These are phyloP conservation scores for Fusarium longipes DNA, from an alignment of 2,329 filamentous ascomycete species.

Conservation along the genomic window DNA sequence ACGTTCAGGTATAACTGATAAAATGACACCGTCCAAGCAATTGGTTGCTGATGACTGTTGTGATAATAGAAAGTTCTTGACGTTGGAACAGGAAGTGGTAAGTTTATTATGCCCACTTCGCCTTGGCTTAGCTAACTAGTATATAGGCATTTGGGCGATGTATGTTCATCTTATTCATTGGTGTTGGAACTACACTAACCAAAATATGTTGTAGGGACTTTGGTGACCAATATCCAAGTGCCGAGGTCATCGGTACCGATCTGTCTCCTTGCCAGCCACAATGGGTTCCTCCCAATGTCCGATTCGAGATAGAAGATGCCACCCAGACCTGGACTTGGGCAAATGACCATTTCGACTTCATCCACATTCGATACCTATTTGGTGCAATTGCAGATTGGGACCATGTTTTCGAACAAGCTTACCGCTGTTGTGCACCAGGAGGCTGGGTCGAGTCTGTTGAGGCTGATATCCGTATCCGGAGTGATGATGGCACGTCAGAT, in stretches of 20 bases:
- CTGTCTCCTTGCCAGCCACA: conserved; percentile 36
- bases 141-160: conserved; percentile 26
- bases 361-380: conserved; percentile 39
- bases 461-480: conserved; percentile 19
- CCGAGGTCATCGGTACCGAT: conserved; percentile 34
- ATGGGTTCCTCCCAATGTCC: conserved; percentile 40
- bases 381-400: conserved; percentile 36
- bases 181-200: background rate
- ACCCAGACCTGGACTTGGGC: conserved; percentile 32
- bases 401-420: conserved; percentile 28
- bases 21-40: rapidly evolving
- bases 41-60: background rate
- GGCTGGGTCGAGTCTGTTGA: conserved; percentile 39
- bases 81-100: conserved; percentile 27
- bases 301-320: conserved; percentile 38
- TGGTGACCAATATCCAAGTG: conserved; percentile 30
- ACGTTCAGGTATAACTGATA: background rate
- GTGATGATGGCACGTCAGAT: conserved; percentile 33
- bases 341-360: conserved; percentile 24
- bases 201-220: conserved; percentile 15
- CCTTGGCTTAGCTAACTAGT: rapidly evolving
- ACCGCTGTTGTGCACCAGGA: conserved; percentile 36
- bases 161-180: background rate
- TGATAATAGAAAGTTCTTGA: conserved; percentile 15
- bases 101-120: rapidly evolving